phyloP scores from a whole-genome alignment of 805 yeast genomes.

The Schwanniomyces vanrijiae region DNA sequence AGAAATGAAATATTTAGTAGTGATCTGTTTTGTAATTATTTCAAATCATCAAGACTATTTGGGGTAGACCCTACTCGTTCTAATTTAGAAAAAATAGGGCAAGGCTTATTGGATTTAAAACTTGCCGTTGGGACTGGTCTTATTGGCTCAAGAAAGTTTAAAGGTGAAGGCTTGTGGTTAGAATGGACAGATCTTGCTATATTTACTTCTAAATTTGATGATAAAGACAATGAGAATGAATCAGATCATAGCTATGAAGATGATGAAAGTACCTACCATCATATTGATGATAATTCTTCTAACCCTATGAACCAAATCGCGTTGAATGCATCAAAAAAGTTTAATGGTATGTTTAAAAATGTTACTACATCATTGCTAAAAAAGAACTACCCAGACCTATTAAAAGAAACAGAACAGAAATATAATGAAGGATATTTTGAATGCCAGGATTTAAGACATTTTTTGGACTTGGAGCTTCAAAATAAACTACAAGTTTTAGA shows the following conservation, averaged over 20 bases:
- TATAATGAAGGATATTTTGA: constrained; percentile 36
- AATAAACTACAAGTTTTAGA: constrained; percentile 24
- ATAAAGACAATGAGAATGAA: neutral
- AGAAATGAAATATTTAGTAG: constrained; percentile 39
- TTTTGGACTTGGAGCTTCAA: constrained; percentile 28
- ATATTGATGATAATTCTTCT: neutral
- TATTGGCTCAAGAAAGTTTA: constrained; percentile 34
- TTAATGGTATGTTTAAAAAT: constrained; percentile 32
- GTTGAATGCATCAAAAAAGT: constrained; percentile 23
- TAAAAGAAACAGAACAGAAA: constrained; percentile 25
- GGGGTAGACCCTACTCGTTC: constrained; percentile 36
- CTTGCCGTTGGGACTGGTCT: constrained; percentile 31
- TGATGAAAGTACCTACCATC: neutral
- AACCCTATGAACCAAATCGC: constrained; percentile 22
- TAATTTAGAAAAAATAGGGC: constrained; percentile 42
- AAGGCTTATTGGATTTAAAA: constrained; percentile 33
- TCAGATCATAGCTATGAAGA: constrained; percentile 4
- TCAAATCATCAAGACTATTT: constrained; percentile 23
- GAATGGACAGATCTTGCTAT: constrained; percentile 41
- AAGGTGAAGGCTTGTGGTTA: constrained; percentile 43
- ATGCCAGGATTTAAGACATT: constrained; percentile 29
- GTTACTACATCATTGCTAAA: constrained; percentile 31
- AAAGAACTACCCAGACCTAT: constrained; percentile 26
- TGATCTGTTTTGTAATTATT: constrained; percentile 32
- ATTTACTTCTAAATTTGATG: constrained; percentile 12